phyloP scores from a whole-genome alignment of 2,329 filamentous ascomycete genomes.

The Epichloe sylvatica region DNA sequence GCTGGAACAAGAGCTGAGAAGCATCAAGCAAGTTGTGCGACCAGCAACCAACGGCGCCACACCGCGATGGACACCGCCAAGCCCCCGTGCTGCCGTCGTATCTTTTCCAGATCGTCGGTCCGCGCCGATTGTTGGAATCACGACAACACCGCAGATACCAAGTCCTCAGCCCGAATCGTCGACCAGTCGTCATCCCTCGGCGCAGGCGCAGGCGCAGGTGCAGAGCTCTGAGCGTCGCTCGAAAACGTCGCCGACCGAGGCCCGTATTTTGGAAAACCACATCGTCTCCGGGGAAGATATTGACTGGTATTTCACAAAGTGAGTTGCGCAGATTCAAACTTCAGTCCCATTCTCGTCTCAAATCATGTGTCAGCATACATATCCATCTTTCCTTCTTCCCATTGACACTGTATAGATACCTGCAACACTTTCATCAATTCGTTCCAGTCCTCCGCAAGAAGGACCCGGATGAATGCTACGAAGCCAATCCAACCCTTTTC shows the following conservation, averaged over 20 bases:
- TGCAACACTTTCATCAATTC: constrained; percentile 38
- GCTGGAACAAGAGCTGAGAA: constrained; percentile 39
- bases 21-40: constrained; percentile 38
- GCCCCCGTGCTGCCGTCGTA: constrained; percentile 14
- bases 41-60: constrained; percentile 10
- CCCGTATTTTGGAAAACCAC: constrained; percentile 32
- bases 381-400: no score
- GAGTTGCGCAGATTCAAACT: background rate
- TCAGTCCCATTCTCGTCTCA: no score
- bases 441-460: constrained; percentile 35
- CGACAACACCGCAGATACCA: constrained; percentile 7
- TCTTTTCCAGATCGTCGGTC: constrained; percentile 11
- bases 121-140: constrained; percentile 5
- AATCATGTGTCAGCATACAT: background rate
- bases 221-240: constrained; percentile 8
- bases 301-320: constrained; percentile 42
- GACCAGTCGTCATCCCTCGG: constrained; percentile 3
- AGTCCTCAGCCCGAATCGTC: constrained; percentile 16
- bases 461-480: constrained; percentile 38
- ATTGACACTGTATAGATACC: constrained; percentile 24
- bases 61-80: constrained; percentile 13
- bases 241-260: constrained; percentile 18
- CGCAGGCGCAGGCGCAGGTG: background rate
- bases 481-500: constrained; percentile 34
- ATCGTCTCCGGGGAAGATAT: constrained; percentile 39